These are phyloP conservation scores for Halophytophthora polymorphica DNA, from an alignment of 352 stramenopile genomes.

Conservation along the genomic window DNA sequence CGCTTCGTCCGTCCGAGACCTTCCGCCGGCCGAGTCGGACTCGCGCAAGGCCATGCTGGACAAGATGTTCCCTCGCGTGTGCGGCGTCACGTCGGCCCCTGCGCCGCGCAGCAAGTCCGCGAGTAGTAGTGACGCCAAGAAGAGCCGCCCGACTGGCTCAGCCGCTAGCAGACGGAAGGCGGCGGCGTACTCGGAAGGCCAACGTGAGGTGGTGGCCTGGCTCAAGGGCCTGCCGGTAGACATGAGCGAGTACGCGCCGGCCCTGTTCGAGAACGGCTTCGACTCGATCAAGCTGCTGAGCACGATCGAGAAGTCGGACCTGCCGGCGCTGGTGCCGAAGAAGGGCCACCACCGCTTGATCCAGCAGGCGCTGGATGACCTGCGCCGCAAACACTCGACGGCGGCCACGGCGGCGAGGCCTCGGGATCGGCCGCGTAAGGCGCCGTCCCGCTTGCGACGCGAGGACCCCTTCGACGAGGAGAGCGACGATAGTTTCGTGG, in stretches of 20 bases:
- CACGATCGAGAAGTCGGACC: conserved; percentile 66
- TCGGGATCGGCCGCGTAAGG: conserved; percentile 26
- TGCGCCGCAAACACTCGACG: conserved; percentile 70
- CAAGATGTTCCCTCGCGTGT: conserved; percentile 81
- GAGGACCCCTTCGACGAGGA: conserved; percentile 77
- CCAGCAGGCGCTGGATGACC: conserved; percentile 68
- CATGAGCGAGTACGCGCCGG: conserved; percentile 81
- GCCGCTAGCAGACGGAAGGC: conserved; percentile 43
- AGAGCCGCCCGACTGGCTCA: conserved; percentile 19
- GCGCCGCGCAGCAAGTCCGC: conserved; percentile 18
- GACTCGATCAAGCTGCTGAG: conserved; percentile 85
- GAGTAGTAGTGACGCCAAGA: conserved; percentile 23
- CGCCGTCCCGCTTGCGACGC: conserved; percentile 23
- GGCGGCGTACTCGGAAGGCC: conserved; percentile 48
- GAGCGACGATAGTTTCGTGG: conserved; percentile 87
- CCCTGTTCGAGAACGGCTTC: conserved; percentile 88
- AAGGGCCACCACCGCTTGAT: conserved; percentile 83
- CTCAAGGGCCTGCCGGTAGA: conserved; percentile 64
- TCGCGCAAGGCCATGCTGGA: conserved; percentile 69
- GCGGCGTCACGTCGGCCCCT: conserved; percentile 29
- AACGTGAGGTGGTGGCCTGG: conserved; percentile 82
- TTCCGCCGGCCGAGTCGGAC: conserved; percentile 17
- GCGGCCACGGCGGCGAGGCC: conserved; percentile 34
- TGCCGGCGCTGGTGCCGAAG: conserved; percentile 76
- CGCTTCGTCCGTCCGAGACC: conserved; percentile 8